Conservation (phyloP, 2,329 filamentous ascomycete genomes). For the Penicillium fuscoglaucum region DNA sequence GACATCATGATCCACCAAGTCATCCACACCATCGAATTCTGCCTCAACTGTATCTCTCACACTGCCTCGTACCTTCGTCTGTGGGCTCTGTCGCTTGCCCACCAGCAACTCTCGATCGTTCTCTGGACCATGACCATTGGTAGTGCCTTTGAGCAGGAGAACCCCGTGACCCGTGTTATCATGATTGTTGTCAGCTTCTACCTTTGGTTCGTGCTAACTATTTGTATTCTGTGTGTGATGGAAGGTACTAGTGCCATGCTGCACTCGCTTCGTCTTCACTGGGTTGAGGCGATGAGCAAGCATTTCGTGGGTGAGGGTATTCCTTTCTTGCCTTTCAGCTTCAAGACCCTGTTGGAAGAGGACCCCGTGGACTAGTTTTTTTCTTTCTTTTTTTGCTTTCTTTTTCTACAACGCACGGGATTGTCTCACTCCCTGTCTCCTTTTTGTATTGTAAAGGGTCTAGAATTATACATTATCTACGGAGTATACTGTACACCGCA, state of each 20-base stretch:
- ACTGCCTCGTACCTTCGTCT: constrained; percentile 98
- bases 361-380: constrained; percentile 54
- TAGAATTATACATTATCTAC: constrained; percentile 11
- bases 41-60: constrained; percentile 97
- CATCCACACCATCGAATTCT: constrained; percentile 99
- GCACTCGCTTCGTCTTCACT: constrained; percentile 86
- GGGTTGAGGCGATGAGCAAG: constrained; percentile 98
- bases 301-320: constrained; percentile 90
- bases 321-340: constrained; percentile 86
- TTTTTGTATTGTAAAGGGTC: constrained; percentile 11
- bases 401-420: neutral
- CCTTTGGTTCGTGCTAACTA: constrained; percentile 84
- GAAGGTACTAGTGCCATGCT: constrained; percentile 95
- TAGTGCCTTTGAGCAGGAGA: constrained; percentile 65
- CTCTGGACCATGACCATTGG: constrained; percentile 95
- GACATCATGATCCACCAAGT: constrained; percentile 99
- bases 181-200: constrained; percentile 80
- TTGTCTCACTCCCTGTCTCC: neutral
- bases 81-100: constrained; percentile 94
- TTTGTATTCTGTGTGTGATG: constrained; percentile 85
- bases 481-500: neutral
- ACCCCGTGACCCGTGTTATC: constrained; percentile 69
- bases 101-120: constrained; percentile 95
- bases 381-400: neutral
- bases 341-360: constrained; percentile 80